Percentiles rank a stretch among this genome's conserved stretches.
Evolutionary conservation across 2,329 filamentous ascomycete genomes (phyloP).

Genomic region (Claviceps pusilla): DNA sequence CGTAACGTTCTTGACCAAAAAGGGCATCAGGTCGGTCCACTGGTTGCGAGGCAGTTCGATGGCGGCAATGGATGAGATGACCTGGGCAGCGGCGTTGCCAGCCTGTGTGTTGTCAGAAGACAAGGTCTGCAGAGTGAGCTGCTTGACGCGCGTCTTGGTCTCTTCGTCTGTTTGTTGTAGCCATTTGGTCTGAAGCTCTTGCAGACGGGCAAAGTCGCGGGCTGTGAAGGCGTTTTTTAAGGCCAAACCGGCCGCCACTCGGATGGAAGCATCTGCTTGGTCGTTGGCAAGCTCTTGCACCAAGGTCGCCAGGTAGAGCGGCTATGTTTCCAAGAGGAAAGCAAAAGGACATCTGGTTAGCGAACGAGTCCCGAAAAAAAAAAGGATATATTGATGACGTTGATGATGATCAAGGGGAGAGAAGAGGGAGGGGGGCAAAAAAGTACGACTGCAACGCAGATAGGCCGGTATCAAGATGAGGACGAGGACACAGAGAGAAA

Average conservation of each 20-base stretch:
- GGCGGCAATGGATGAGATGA: slow-evolving; percentile 84
- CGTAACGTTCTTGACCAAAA: slow-evolving; percentile 83
- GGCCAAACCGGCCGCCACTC: slow-evolving; percentile 87
- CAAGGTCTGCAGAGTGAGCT: slow-evolving; percentile 77
- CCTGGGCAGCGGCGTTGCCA: slow-evolving; percentile 80
- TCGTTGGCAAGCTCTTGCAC: slow-evolving; percentile 92
- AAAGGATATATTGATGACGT: not conserved
- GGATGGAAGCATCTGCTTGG: slow-evolving; percentile 63
- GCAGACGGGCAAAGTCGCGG: slow-evolving; percentile 74
- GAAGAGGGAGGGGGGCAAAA: not conserved
- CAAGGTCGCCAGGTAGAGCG: slow-evolving; percentile 82
- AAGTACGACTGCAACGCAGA: not conserved
- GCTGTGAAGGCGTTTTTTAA: slow-evolving; percentile 97
- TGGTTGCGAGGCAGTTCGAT: slow-evolving; percentile 88
- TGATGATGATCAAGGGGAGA: not conserved
- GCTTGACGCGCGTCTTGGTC: slow-evolving; percentile 79
- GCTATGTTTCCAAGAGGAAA: slow-evolving; percentile 34
- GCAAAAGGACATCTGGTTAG: not conserved
- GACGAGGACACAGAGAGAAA: not conserved
- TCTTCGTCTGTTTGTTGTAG: slow-evolving; percentile 64
- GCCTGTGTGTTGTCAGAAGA: slow-evolving; percentile 65
- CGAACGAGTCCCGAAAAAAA: not conserved
- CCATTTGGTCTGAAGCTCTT: slow-evolving; percentile 90
- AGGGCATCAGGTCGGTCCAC: slow-evolving; percentile 83
- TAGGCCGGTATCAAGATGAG: not conserved